Base-by-base conservation (phyloP, 179 eudicot species). In the Amaranthus tricolor region DNA sequence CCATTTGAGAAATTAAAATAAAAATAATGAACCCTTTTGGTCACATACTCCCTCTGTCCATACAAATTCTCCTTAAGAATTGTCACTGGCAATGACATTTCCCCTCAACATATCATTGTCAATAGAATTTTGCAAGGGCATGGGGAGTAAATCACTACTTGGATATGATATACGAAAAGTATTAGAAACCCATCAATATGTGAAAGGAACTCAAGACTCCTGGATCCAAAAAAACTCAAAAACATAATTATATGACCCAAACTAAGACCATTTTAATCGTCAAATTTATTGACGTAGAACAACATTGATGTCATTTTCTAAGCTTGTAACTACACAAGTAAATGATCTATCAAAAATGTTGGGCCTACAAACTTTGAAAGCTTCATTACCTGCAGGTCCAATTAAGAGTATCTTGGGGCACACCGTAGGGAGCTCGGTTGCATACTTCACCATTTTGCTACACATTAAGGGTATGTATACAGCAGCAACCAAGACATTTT, bases 361-460 rank as follows among this genome's bases (percentile, higher is more conserved):
- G 24, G 6, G 15, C 14, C 0, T 11, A 50, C 17, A 12, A 19
- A 9, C 11, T 13, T 6, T 4, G 8, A 53, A 31, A 52, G 17
- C 1, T 69, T 15, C 47, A 53, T n/a, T 87, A 95, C 99, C 99
- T 87, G 91, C 92, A 76, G 98, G 98, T 73, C 99, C 99, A 53
- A 96, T 89, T 80, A 95, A 84, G 45, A 95, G 82, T 83, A 93
- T 88, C 67, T 90, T 88, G 6, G 98, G 98, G 83, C 90, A 85
- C 73, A 93, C 78, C 2, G 95, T 86, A 47, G 93, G 89, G 62
- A 95, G 94, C 76, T 87, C 95, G 45, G 93, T 79, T 7, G 92
- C 81, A 74, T 84, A 87, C 84, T 89, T 91, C 60, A 82, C 72
- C 76, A 87, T 87, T 78, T 76, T 81, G 65, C 86, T 82, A 67